Base-by-base conservation (phyloP, 768 basidiomycete genomes). In the Rhodotorula toruloides region DNA sequence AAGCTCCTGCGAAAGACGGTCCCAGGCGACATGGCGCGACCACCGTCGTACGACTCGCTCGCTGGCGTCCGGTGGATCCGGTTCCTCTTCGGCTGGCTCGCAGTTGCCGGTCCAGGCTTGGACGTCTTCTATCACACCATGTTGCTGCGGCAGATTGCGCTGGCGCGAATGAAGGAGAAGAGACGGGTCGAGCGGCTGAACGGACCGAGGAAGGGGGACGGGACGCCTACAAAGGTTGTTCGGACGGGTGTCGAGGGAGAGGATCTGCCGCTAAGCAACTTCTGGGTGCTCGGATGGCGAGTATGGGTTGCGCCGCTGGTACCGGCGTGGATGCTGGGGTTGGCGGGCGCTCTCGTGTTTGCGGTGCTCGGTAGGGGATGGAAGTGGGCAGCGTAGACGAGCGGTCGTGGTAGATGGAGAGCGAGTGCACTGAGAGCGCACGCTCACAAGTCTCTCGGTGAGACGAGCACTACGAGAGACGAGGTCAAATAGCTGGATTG, bases 1-100 rank as follows among this genome's bases (percentile, higher is more conserved):
- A 36, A 58, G 4, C 43, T 77, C 76, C 69, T 82, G 21, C 59
- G 71, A 29, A 44, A 56, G 8, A 17, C 43, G 7, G 34, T 69
- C 4, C 40, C 55, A 17, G 47, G 63, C 55, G 40, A 65, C 3
- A 58, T 50, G 3, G 66, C 67, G 14, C 42, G 37, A 11, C n/a
- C 64, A 34, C 66, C 70, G 12, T 1, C 25, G 12, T 72, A 67
- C 52, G 53, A 57, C 36, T 2, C 67, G 25, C 46, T 50, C 27
- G 7, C 50, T 8, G 69, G 61, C 2, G 56, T 53, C 3, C 16
- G 27, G 5, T 16, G 53, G 19, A n/a, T 64, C n/a, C 29, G 54
- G 5, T 34, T 13, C 21, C 27, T 67, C 11, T 40, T 55, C 40
- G 32, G 56, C 13, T 58, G 66, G 50, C 11, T 67, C 5, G 48